phyloP scores from a whole-genome alignment of 176 grass and related monocot species.

The Aechmea fasciata region DNA sequence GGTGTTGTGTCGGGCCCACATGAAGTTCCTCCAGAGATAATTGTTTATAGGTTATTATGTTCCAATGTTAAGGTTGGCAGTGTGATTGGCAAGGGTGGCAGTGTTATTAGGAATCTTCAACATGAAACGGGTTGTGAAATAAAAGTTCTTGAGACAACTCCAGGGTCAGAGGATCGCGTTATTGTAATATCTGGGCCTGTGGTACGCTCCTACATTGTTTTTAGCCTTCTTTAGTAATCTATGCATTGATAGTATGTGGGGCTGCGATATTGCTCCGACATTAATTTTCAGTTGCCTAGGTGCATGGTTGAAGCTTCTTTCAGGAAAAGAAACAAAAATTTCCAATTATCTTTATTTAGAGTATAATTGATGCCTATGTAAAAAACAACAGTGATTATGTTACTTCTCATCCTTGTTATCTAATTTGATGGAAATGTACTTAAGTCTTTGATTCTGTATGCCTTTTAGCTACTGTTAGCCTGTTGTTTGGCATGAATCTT shows the following conservation, averaged over 20 bases:
- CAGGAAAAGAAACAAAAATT: too few relatives aligned
- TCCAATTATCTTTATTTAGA: too few relatives aligned
- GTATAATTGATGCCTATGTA: neutral
- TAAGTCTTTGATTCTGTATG: neutral
- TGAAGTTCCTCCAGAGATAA: constrained; percentile 37
- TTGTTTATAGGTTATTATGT: constrained; percentile 69
- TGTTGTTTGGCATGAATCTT: neutral
- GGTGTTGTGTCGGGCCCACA: constrained; percentile 30
- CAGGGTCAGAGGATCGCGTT: constrained; percentile 54
- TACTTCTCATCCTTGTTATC: neutral
- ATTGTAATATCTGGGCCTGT: constrained; percentile 68
- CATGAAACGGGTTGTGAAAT: constrained; percentile 91
- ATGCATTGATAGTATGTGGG: too few relatives aligned
- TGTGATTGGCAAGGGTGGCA: constrained; percentile 86
- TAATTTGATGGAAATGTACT: neutral
- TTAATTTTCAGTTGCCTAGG: too few relatives aligned
- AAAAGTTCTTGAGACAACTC: constrained; percentile 69
- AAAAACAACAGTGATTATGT: neutral
- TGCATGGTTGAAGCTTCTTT: too few relatives aligned
- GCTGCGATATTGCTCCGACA: too few relatives aligned
- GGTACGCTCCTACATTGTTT: constrained; percentile 32
- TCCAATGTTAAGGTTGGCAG: constrained; percentile 72
- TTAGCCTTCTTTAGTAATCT: neutral
- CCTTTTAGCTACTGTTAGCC: neutral
- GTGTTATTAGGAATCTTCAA: constrained; percentile 68